A percentile compares a stretch with the other conserved stretches of the same genome.
Evolutionary conservation across 23 red algal species (phyloP).

Genomic region (Gracilaria vermiculophylla): DNA sequence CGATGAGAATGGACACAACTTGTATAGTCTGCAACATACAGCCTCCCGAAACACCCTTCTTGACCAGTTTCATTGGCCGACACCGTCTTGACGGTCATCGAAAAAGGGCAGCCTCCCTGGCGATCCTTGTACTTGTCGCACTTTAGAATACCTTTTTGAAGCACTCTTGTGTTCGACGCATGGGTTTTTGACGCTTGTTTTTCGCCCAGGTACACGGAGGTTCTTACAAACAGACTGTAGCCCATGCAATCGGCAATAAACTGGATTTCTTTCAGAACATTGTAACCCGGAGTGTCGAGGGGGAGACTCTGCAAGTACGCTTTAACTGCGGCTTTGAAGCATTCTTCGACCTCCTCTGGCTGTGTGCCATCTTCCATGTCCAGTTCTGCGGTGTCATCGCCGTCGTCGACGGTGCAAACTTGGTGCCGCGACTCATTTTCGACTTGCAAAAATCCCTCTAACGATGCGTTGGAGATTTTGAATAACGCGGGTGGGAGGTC

Average conservation of each 20-base stretch:
- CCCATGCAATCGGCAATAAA: conserved; percentile 24
- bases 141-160: neutral
- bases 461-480: neutral
- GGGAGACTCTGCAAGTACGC: neutral
- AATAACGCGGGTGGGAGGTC: neutral
- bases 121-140: neutral
- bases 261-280: conserved; percentile 21
- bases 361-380: neutral
- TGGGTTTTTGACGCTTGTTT: neutral
- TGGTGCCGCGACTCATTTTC: neutral
- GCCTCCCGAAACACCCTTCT: neutral
- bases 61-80: neutral
- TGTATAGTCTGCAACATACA: neutral
- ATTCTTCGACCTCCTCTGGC: neutral
- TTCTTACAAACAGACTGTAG: neutral
- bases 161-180: neutral
- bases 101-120: neutral
- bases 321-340: conserved; percentile 10
- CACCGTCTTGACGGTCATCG: neutral
- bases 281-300: neutral
- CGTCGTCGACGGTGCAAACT: neutral
- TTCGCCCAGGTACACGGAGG: neutral
- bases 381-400: neutral
- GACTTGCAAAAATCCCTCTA: neutral
- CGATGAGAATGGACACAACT: neutral